A percentile compares a stretch with the other conserved stretches of the same genome.
phyloP scores from a whole-genome alignment of 2,329 filamentous ascomycete species.

The Exserohilum turcica region DNA sequence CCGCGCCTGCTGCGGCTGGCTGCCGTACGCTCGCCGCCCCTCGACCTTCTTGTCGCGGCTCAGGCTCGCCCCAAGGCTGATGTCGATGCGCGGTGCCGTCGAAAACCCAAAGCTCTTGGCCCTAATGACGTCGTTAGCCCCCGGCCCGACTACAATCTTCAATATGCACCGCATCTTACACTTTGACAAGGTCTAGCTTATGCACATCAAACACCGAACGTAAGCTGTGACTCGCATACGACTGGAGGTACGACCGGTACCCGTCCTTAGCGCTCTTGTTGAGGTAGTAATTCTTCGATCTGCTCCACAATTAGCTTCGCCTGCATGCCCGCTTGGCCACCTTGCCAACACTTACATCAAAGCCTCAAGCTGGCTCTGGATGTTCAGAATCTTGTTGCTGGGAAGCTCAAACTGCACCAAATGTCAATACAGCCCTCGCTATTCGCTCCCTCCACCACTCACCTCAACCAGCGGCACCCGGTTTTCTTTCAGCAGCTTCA shows the following conservation, averaged over 20 bases:
- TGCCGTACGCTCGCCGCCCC: conserved; percentile 74
- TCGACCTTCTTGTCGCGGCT: conserved; percentile 69
- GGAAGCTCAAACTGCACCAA: conserved; percentile 77
- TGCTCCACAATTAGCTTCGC: conserved; percentile 75
- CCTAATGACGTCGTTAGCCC: background rate
- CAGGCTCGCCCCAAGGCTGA: conserved; percentile 78
- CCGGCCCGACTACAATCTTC: no score
- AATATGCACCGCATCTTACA: conserved; percentile 51
- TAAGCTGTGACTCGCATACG: conserved; percentile 85
- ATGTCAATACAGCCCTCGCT: background rate
- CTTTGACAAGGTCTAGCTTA: conserved; percentile 80
- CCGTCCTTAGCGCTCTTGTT: conserved; percentile 81
- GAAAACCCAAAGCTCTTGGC: conserved; percentile 83
- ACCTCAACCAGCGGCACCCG: conserved; percentile 86
- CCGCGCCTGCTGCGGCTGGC: conserved; percentile 69
- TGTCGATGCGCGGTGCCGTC: conserved; percentile 77
- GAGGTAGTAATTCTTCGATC: conserved; percentile 94
- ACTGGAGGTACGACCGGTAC: conserved; percentile 90
- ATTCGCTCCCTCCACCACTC: background rate
- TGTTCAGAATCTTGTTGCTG: conserved; percentile 76
- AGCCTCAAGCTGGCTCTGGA: conserved; percentile 12
- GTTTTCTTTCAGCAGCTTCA: conserved; percentile 87
- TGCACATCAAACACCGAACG: conserved; percentile 84
- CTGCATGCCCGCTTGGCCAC: conserved; percentile 70
- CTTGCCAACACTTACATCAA: background rate